A percentile compares a stretch with the other conserved stretches of the same genome.
phyloP scores from a whole-genome alignment of 345 rosid species.

The Citrus sp. region DNA sequence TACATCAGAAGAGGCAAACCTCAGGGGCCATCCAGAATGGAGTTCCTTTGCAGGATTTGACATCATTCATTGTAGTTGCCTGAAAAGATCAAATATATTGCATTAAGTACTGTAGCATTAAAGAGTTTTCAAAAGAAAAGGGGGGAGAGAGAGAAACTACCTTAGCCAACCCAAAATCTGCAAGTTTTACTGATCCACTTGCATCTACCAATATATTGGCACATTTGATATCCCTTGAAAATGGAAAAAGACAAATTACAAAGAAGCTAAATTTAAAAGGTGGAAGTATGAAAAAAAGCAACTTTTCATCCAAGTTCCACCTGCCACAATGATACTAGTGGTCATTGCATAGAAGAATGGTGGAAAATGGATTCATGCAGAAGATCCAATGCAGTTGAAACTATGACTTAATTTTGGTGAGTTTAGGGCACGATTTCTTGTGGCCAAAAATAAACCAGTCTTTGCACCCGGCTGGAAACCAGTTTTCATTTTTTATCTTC shows the following conservation, averaged over 20 bases:
- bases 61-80: slow-evolving; percentile 78
- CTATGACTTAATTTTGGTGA: not conserved
- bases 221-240: slow-evolving; percentile 83
- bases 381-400: not conserved
- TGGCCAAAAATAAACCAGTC: not conserved
- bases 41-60: slow-evolving; percentile 76
- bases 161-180: slow-evolving; percentile 98
- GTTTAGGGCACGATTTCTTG: not conserved
- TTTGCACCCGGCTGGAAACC: not conserved
- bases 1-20: slow-evolving; percentile 43
- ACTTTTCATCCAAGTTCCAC: not conserved
- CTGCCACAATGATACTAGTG: not conserved
- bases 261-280: not conserved
- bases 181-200: slow-evolving; percentile 81
- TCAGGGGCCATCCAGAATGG: slow-evolving; percentile 99
- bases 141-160: slow-evolving; percentile 26
- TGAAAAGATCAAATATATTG: slow-evolving; percentile 22
- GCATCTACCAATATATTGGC: slow-evolving; percentile 83
- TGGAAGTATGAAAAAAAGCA: not conserved
- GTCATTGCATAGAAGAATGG: not conserved
- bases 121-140: slow-evolving; percentile 1
- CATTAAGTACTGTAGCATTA: not conserved
- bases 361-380: not conserved
- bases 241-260: slow-evolving; percentile 6
- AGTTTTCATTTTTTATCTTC: not conserved